Base-by-base conservation (phyloP, 345 rosid genomes). In the Litchi chinensis region DNA sequence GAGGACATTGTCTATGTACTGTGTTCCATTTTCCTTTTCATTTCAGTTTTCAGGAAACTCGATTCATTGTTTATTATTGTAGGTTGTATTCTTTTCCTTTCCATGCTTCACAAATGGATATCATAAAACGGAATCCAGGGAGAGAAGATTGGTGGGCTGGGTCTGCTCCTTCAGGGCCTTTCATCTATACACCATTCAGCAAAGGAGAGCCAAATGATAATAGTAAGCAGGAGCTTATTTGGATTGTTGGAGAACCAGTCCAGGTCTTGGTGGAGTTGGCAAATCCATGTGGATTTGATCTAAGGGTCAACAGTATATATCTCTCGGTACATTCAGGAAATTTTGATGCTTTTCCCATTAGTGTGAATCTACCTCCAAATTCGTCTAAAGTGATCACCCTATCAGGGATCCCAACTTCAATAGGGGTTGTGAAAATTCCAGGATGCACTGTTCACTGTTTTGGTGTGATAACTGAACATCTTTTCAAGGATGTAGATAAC, bases 121-220 rank as follows among this genome's bases (percentile, higher is more conserved):
- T 97, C 62, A 87, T 92, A 76, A 93, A 94, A 79, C 90, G 98
- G 74, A 93, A 91, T 85, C 89, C 93, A 68, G 94, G 88, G 66
- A 90, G 95, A 82, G 97, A 92, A 81, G 98, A 97, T 88, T 97
- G 98, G 99, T 97, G 98, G 98, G 86, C 87, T 52, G 98, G 97
- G 74, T 86, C 98, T 86, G 99, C 97, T 78, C 93, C 99, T 83
- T 86, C 97, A 13, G 98, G 99, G 73, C 99, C 99, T 82, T 97
- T 97, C 86, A 94, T 97, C 72, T 97, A 97, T 84, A 97, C 98
- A 41, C 98, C 99, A 57, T 97, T 94, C 84, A 93, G 98, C 92
- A 93, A 94, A 86, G 98, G 95, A 79, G 95, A 92, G 70, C 79
- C 92, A 72, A 89, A 76, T 82, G 95, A 93, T 77, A 89, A 75